Evolutionary conservation across 129 eudicot species (phyloP).

Genomic region (Escallonia rubra): DNA sequence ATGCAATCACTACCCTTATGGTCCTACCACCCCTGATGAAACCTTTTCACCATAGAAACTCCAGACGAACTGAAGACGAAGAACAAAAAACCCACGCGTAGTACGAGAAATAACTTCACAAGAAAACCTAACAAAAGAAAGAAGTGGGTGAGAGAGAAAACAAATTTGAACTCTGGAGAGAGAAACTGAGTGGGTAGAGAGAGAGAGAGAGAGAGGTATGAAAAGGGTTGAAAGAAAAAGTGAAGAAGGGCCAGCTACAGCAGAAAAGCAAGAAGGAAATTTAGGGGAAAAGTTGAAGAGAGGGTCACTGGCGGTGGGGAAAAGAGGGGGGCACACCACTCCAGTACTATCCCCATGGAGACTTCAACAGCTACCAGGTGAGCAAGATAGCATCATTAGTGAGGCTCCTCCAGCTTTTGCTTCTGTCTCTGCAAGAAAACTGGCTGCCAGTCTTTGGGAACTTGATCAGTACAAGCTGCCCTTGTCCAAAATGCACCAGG

Average conservation of each 20-base stretch:
- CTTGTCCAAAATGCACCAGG: conserved; percentile 57
- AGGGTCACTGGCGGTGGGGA: conserved; percentile 34
- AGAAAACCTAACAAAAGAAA: not conserved
- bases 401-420: conserved; percentile 13
- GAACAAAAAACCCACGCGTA: not conserved
- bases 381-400: conserved; percentile 23
- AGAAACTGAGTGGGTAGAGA: conserved; percentile 31
- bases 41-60: no score
- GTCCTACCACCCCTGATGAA: no score
- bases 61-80: not conserved
- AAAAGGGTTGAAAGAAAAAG: conserved; percentile 26
- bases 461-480: conserved; percentile 56
- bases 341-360: conserved; percentile 53
- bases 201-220: conserved; percentile 40
- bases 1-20: no score
- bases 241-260: conserved; percentile 46
- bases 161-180: conserved; percentile 2
- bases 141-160: conserved; percentile 26
- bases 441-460: conserved; percentile 84
- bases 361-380: conserved; percentile 18
- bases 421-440: conserved; percentile 67
- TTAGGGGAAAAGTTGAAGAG: conserved; percentile 67
- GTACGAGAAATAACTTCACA: not conserved
- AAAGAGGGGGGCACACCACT: conserved; percentile 63
- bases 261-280: conserved; percentile 57